Conservation (phyloP, 176 grass and related monocot genomes). For the Poa annua region DNA sequence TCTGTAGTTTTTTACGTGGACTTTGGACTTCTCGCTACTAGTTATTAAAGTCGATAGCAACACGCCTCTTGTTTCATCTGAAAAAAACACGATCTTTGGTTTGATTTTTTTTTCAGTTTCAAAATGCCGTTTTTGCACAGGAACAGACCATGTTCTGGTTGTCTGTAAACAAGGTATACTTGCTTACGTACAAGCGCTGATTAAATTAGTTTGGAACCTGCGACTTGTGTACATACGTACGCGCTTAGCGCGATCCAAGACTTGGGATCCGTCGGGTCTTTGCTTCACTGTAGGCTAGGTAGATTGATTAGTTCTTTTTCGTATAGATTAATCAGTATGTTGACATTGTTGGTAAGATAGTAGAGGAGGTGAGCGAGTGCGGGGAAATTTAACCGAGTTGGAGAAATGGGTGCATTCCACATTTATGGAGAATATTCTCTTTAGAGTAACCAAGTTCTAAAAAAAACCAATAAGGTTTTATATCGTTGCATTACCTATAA, state of each 20-base stretch:
- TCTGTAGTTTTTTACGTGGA: slow-evolving; percentile 38
- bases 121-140: too few species aligned
- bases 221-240: neutral
- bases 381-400: too few species aligned
- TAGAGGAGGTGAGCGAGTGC: too few species aligned
- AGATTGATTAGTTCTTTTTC: neutral
- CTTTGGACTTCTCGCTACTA: neutral
- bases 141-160: slow-evolving; percentile 27
- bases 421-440: too few species aligned
- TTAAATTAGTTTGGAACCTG: neutral
- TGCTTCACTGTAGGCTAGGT: neutral
- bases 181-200: neutral
- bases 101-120: neutral
- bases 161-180: neutral
- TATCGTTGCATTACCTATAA: too few species aligned
- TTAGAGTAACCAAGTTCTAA: too few species aligned
- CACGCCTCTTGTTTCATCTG: too few species aligned
- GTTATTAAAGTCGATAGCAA: too few species aligned
- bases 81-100: too few species aligned
- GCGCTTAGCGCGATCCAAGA: neutral
- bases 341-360: too few species aligned
- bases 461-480: too few species aligned
- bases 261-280: slow-evolving; percentile 5
- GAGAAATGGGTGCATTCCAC: too few species aligned
- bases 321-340: neutral